Percentiles rank a stretch among this genome's conserved stretches.
These are phyloP conservation scores for Penicilliopsis zonata DNA, from an alignment of 495 filamentous ascomycete species.

Conservation along the genomic window DNA sequence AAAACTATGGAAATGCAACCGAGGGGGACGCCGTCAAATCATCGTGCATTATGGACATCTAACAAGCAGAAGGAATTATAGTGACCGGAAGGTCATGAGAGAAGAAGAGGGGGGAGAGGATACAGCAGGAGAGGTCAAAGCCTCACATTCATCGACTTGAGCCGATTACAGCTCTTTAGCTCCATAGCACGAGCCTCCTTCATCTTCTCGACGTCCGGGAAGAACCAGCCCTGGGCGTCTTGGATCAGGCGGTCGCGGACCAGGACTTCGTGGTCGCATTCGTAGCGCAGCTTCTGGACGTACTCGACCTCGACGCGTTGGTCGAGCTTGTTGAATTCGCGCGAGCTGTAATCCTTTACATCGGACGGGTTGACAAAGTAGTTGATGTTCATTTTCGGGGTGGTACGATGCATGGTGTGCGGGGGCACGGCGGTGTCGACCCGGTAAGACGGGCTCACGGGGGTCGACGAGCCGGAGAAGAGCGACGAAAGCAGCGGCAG, in stretches of 20 bases:
- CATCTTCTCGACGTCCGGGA: slow-evolving; percentile 66
- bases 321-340: slow-evolving; percentile 63
- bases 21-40: slow-evolving; percentile 11
- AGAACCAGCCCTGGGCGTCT: slow-evolving; percentile 84
- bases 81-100: too few relatives aligned
- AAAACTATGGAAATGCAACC: slow-evolving; percentile 4
- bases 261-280: slow-evolving; percentile 61
- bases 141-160: slow-evolving; percentile 33
- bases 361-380: slow-evolving; percentile 80
- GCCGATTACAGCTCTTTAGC: slow-evolving; percentile 41
- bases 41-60: slow-evolving; percentile 14
- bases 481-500: slow-evolving; percentile 75
- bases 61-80: slow-evolving; percentile 4
- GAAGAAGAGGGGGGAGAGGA: slow-evolving; percentile 4
- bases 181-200: slow-evolving; percentile 48
- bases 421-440: slow-evolving; percentile 57
- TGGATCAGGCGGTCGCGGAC: slow-evolving; percentile 53
- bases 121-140: slow-evolving; percentile 9
- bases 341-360: slow-evolving; percentile 50
- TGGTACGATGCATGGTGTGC: slow-evolving; percentile 61
- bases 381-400: slow-evolving; percentile 53
- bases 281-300: slow-evolving; percentile 46
- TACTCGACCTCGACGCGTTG: slow-evolving; percentile 61
- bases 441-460: slow-evolving; percentile 53
- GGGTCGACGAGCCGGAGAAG: slow-evolving; percentile 49